Conservation (phyloP, 140 eudicot species). For the Bidens hawaiensis region DNA sequence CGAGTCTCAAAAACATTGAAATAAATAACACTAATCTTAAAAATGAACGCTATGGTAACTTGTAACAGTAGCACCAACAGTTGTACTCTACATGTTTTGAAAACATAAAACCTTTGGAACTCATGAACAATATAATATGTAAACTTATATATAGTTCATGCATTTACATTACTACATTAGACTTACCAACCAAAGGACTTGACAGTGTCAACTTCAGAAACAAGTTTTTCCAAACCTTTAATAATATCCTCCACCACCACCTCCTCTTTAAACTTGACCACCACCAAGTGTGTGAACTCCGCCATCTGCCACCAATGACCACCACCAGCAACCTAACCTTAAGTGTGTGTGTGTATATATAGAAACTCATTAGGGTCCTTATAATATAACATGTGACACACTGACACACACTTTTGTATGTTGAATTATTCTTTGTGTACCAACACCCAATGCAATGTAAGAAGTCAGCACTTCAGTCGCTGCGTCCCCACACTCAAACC, state of each 20-base stretch:
- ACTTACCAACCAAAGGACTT: slow-evolving; percentile 83
- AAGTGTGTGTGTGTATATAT: not conserved
- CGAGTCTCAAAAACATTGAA: too few species aligned
- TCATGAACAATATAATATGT: not conserved
- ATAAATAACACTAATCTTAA: too few species aligned
- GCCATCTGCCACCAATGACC: slow-evolving; percentile 42
- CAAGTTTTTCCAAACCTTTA: slow-evolving; percentile 76
- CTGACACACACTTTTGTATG: slow-evolving; percentile 6
- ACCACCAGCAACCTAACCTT: slow-evolving; percentile 8
- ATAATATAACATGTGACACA: slow-evolving; percentile 32
- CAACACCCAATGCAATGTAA: slow-evolving; percentile 19
- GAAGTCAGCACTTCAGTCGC: slow-evolving; percentile 37
- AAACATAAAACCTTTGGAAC: too few species aligned
- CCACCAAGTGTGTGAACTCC: slow-evolving; percentile 79
- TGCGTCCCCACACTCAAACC: slow-evolving; percentile 37
- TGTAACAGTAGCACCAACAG: too few species aligned
- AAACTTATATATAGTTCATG: not conserved
- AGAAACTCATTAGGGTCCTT: slow-evolving; percentile 7
- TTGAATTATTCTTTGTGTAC: slow-evolving; percentile 17
- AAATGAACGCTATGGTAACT: too few species aligned
- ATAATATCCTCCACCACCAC: slow-evolving; percentile 68
- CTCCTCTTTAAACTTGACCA: slow-evolving; percentile 82
- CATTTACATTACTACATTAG: not conserved
- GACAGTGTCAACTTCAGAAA: slow-evolving; percentile 60
- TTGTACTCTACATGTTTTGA: too few species aligned